A percentile compares a stretch with the other conserved stretches of the same genome.
These are phyloP conservation scores for Rhizophagus prolifer DNA, from an alignment of 192 early-diverging fungal genomes.

Conservation along the genomic window DNA sequence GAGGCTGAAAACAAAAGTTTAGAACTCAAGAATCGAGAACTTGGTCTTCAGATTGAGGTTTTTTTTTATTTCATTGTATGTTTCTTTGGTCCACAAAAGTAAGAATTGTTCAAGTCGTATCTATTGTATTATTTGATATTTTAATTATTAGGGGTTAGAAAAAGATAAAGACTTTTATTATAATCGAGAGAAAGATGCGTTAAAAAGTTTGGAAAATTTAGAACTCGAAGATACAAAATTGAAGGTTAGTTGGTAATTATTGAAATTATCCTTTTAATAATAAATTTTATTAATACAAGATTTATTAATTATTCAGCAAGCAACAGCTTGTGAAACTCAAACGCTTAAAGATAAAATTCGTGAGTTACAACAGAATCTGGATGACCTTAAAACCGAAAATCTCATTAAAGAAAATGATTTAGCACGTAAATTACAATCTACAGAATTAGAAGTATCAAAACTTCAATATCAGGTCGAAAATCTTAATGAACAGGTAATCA, in stretches of 20 bases:
- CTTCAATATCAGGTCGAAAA: neutral
- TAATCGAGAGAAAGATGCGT: neutral
- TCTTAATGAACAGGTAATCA: slow-evolving; percentile 9
- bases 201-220: neutral
- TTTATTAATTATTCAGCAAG: neutral
- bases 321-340: neutral
- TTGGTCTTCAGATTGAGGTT: slow-evolving; percentile 7
- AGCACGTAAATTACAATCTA: neutral
- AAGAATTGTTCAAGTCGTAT: too few species aligned
- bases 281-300: neutral
- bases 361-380: neutral
- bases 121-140: too few species aligned
- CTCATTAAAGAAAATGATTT: neutral
- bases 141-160: neutral
- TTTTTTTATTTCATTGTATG: neutral
- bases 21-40: slow-evolving; percentile 9
- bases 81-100: too few species aligned
- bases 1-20: slow-evolving; percentile 1
- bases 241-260: neutral
- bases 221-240: neutral
- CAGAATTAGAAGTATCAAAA: neutral
- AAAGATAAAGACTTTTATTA: neutral
- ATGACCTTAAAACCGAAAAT: neutral
- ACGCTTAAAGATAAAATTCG: neutral
- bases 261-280: neutral